A percentile compares a stretch with the other conserved stretches of the same genome.
Conservation (phyloP, 1,284 basidiomycete species). For the Melanopsichium pennsylvanicum region DNA sequence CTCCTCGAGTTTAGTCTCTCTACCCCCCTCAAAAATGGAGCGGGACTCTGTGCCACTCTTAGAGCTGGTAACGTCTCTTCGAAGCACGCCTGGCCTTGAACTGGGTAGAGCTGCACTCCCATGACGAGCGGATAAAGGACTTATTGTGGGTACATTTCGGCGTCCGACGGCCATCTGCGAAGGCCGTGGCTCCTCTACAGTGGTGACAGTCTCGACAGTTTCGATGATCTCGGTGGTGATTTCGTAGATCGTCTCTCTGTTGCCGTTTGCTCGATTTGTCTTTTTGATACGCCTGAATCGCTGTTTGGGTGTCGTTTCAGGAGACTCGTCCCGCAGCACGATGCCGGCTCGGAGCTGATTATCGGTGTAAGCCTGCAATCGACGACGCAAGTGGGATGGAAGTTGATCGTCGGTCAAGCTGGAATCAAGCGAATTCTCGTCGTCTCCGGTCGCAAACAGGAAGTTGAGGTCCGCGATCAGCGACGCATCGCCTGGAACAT, state of each 20-base stretch:
- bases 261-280: constrained; percentile 42
- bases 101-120: not conserved
- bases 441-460: constrained; percentile 46
- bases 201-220: constrained; percentile 58
- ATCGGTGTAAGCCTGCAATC: constrained; percentile 25
- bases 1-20: constrained; percentile 38
- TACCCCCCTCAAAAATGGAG: constrained; percentile 38
- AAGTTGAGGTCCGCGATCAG: constrained; percentile 50
- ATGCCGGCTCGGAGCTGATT: constrained; percentile 38
- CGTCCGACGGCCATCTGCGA: not conserved
- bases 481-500: constrained; percentile 18
- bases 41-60: constrained; percentile 36
- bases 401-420: constrained; percentile 44
- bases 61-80: constrained; percentile 36
- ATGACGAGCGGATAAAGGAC: not conserved
- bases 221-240: constrained; percentile 67
- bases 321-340: constrained; percentile 18
- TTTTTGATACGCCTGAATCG: constrained; percentile 42
- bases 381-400: constrained; percentile 35
- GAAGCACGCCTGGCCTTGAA: constrained; percentile 1
- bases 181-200: constrained; percentile 30
- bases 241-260: constrained; percentile 65
- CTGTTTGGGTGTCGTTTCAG: constrained; percentile 12
- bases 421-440: constrained; percentile 50
- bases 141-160: not conserved